A percentile compares a stretch with the other conserved stretches of the same genome.
These are phyloP conservation scores for Ceriops tagal DNA, from an alignment of 345 rosid species.

Conservation along the genomic window DNA sequence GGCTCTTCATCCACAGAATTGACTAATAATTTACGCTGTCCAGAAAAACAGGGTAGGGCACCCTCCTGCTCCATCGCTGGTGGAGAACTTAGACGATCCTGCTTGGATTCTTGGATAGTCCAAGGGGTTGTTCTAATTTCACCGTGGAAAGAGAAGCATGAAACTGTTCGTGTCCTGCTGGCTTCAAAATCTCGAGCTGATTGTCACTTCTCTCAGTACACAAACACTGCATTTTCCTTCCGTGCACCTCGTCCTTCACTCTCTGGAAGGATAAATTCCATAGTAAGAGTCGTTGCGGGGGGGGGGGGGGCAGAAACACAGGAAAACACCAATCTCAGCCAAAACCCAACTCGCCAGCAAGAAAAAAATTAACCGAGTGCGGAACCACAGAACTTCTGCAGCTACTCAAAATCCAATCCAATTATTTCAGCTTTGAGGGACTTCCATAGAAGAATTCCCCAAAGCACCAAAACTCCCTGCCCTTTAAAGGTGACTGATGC, in stretches of 20 bases:
- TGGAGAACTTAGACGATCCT: conserved; percentile 20
- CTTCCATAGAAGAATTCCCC: too few species aligned
- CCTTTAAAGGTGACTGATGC: background rate
- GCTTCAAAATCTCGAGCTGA: conserved; percentile 33
- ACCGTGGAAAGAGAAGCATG: conserved; percentile 40
- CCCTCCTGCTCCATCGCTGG: conserved; percentile 14
- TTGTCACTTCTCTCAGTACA: conserved; percentile 22
- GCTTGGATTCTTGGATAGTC: conserved; percentile 23
- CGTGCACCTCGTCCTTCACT: conserved; percentile 68
- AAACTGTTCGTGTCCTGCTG: conserved; percentile 58
- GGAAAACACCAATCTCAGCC: background rate
- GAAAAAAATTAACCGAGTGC: too few species aligned
- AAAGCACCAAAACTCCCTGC: too few species aligned
- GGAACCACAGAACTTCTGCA: too few species aligned
- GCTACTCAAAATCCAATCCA: too few species aligned
- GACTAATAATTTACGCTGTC: conserved; percentile 19
- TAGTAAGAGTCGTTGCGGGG: background rate
- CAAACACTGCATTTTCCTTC: conserved; percentile 43
- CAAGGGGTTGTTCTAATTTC: conserved; percentile 16
- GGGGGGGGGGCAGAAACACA: too few species aligned
- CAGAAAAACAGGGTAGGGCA: conserved; percentile 1
- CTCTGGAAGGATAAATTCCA: conserved; percentile 42
- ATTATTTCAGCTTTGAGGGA: too few species aligned
- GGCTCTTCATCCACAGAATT: conserved; percentile 26
- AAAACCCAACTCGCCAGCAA: background rate